A percentile compares a stretch with the other conserved stretches of the same genome.
Evolutionary conservation across 176 grass and related monocot species (phyloP).

Genomic region (Carex cristatella): DNA sequence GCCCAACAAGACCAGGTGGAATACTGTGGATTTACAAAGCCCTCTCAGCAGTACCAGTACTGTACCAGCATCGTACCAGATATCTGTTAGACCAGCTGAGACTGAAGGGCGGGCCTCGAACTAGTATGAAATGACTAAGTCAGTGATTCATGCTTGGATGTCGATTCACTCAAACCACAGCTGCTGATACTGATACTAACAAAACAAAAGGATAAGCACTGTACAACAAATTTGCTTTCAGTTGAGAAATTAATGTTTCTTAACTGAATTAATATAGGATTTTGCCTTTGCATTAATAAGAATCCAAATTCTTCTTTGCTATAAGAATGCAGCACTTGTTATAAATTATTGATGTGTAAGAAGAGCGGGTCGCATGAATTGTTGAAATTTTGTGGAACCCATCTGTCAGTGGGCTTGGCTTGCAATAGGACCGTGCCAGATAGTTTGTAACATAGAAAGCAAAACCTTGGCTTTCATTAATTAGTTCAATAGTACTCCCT

Average conservation of each 20-base stretch:
- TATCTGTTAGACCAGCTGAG: neutral
- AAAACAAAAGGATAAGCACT: neutral
- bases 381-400: too few species aligned
- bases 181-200: neutral
- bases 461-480: neutral
- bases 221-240: too few species aligned
- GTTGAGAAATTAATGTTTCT: neutral
- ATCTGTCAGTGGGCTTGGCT: too few species aligned
- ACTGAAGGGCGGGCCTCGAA: neutral
- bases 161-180: neutral
- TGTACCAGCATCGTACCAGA: neutral
- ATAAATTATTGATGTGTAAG: neutral
- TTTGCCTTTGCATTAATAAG: neutral
- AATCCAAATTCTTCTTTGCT: neutral
- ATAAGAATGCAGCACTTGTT: neutral
- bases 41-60: neutral
- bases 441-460: too few species aligned
- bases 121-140: neutral
- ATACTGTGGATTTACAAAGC: neutral
- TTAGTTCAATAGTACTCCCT: neutral
- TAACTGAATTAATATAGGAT: neutral
- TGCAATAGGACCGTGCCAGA: too few species aligned
- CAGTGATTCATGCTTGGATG: neutral
- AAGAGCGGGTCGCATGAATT: too few species aligned
- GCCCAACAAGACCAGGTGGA: neutral